Conservation (phyloP, 176 grass and related monocot genomes). For the Urochloa ruziziensis region DNA sequence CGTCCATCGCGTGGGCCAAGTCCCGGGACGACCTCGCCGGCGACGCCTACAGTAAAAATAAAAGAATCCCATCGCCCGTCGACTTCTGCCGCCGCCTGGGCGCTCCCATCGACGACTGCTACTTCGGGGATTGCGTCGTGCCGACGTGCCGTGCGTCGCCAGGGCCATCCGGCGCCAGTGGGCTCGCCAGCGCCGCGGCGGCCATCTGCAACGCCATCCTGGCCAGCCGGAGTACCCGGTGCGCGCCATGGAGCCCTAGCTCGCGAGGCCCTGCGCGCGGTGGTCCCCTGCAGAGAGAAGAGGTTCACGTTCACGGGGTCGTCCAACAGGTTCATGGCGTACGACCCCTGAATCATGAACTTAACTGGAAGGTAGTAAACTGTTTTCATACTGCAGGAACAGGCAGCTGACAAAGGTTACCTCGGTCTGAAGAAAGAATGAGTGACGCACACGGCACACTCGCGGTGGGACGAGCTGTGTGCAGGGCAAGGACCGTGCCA, state of each 20-base stretch:
- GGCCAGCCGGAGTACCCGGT: background rate
- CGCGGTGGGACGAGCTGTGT: no score
- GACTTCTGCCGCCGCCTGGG: slow-evolving; percentile 25
- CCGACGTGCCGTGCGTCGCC: slow-evolving; percentile 2
- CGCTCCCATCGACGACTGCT: background rate
- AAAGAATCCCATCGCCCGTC: no score
- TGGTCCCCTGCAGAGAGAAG: no score
- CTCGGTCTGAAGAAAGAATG: background rate
- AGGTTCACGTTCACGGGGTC: background rate
- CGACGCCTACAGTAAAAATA: background rate
- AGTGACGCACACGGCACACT: no score
- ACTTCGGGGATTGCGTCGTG: slow-evolving; percentile 50
- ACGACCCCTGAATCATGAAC: slow-evolving; percentile 32
- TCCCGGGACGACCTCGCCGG: background rate
- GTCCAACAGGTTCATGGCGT: slow-evolving; percentile 44
- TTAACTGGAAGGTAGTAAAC: background rate
- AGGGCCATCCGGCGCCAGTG: background rate
- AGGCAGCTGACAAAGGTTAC: background rate
- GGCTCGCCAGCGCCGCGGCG: background rate
- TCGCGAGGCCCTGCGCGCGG: background rate
- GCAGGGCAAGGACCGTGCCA: no score
- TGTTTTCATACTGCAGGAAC: background rate
- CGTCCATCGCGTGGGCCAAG: slow-evolving; percentile 19
- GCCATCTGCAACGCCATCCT: slow-evolving; percentile 14
- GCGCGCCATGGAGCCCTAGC: background rate